phyloP scores from a whole-genome alignment of 2,329 filamentous ascomycete genomes.

The Colletotrichum brevisporum region DNA sequence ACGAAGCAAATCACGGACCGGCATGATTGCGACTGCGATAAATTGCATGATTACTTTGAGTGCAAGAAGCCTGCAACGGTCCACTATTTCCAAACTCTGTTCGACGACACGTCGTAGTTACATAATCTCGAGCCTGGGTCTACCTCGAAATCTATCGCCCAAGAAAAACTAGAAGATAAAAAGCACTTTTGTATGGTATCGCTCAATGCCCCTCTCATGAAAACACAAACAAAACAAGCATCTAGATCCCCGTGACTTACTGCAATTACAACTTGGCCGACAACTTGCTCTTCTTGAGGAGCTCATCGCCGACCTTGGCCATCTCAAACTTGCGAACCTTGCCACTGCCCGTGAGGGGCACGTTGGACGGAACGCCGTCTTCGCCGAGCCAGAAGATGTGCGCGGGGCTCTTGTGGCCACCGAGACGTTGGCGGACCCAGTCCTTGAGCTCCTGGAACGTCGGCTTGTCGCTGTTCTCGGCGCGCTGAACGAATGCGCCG shows the following conservation, averaged over 20 bases:
- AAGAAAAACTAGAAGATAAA: not conserved
- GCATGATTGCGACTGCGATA: not conserved
- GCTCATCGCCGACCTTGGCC: conserved; percentile 67
- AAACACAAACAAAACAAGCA: not conserved
- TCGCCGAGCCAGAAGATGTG: conserved; percentile 84
- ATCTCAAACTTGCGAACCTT: conserved; percentile 79
- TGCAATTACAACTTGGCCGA: conserved; percentile 59
- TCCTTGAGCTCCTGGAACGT: conserved; percentile 69
- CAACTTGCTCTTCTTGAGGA: conserved; percentile 63
- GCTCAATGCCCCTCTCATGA: conserved; percentile 1
- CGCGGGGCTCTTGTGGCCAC: conserved; percentile 77
- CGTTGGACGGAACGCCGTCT: conserved; percentile 65
- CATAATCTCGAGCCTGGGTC: not conserved
- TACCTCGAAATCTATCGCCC: not conserved
- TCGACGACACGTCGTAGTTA: not conserved
- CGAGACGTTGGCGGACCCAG: conserved; percentile 74
- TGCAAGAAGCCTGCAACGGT: too few species aligned
- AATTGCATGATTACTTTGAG: not conserved
- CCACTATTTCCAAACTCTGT: not conserved
- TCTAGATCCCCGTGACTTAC: not conserved
- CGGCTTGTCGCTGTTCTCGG: conserved; percentile 55
- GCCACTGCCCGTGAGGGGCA: conserved; percentile 79
- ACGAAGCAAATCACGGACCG: not conserved
- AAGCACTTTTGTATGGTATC: conserved; percentile 27
- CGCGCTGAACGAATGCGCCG: conserved; percentile 70